These are phyloP conservation scores for Saussurea involucrata DNA, from an alignment of 129 eudicot species.

Conservation along the genomic window DNA sequence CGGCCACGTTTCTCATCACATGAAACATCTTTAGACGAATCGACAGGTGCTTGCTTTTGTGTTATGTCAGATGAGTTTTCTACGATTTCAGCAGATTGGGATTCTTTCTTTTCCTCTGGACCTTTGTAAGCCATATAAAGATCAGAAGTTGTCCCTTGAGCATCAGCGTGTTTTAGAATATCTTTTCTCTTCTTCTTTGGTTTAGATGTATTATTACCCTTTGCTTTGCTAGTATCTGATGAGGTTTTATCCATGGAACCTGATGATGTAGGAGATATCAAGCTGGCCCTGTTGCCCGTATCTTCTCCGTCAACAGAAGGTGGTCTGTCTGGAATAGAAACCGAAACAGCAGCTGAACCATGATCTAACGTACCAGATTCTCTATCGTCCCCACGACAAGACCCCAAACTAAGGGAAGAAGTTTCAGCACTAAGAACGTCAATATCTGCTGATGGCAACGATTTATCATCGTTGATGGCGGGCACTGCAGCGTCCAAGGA, in stretches of 20 bases:
- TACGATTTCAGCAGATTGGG: conserved; percentile 18
- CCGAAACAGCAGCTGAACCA: conserved; percentile 27
- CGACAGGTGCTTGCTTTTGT: conserved; percentile 25
- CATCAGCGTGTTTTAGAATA: conserved; percentile 47
- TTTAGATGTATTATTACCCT: conserved; percentile 26
- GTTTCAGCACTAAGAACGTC: conserved; percentile 16
- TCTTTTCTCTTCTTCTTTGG: conserved; percentile 54
- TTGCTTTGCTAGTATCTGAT: conserved; percentile 32
- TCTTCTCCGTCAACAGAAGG: conserved; percentile 25
- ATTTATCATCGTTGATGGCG: conserved; percentile 14
- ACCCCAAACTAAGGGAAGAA: conserved; percentile 17
- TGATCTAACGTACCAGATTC: conserved; percentile 19
- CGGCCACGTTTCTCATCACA: conserved; percentile 19
- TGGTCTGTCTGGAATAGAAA: conserved; percentile 18
- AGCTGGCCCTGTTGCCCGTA: conserved; percentile 8
- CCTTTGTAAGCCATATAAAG: conserved; percentile 74
- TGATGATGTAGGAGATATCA: conserved; percentile 17
- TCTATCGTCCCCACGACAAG: conserved; percentile 19
- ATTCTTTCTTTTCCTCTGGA: conserved; percentile 62
- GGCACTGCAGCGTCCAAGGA: conserved; percentile 12
- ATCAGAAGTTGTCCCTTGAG: conserved; percentile 60
- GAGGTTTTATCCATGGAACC: conserved; percentile 4
- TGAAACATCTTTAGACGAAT: conserved; percentile 15
- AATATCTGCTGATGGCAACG: conserved; percentile 2
- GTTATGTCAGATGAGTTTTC: conserved; percentile 24